Conservation (phyloP, 371 early-diverging fungal species). For the Mortierella sp. region DNA sequence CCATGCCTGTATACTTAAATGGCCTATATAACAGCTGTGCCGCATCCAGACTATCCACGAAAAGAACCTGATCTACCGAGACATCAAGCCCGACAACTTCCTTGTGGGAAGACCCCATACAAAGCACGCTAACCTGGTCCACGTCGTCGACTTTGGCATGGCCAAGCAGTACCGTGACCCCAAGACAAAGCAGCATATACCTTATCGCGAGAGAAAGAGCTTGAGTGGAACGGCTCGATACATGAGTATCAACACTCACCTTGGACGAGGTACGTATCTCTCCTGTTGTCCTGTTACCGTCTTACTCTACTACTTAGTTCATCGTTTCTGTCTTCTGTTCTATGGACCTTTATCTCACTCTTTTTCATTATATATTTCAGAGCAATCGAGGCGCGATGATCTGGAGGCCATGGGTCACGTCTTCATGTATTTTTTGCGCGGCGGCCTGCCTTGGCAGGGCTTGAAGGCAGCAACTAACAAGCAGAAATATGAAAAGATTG, state of each 20-base stretch:
- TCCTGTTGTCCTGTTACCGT: too few species aligned
- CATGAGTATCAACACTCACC: slow-evolving; percentile 97
- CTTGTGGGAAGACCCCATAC: slow-evolving; percentile 85
- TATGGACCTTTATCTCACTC: neutral
- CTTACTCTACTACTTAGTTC: neutral
- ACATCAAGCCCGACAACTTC: slow-evolving; percentile 99
- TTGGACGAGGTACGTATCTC: slow-evolving; percentile 76
- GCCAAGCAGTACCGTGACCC: slow-evolving; percentile 97
- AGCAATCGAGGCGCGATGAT: slow-evolving; percentile 92
- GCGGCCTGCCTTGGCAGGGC: slow-evolving; percentile 99
- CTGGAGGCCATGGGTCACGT: slow-evolving; percentile 99
- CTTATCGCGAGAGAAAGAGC: slow-evolving; percentile 91
- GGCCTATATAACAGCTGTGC: too few species aligned
- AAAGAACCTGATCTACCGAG: slow-evolving; percentile 97
- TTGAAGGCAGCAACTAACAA: slow-evolving; percentile 98
- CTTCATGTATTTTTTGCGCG: slow-evolving; percentile 98
- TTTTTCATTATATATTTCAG: slow-evolving; percentile 3
- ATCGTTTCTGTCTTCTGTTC: neutral
- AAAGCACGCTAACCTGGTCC: slow-evolving; percentile 70
- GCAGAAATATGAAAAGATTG: slow-evolving; percentile 99
- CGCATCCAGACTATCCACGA: slow-evolving; percentile 97
- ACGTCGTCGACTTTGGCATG: slow-evolving; percentile 97
- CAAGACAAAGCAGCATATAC: slow-evolving; percentile 94
- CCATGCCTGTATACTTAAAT: too few species aligned
- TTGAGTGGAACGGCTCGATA: slow-evolving; percentile 98